Evolutionary conservation across 116 monocot genomes (phyloP).

Genomic region (Trichopus zeylanicus): DNA sequence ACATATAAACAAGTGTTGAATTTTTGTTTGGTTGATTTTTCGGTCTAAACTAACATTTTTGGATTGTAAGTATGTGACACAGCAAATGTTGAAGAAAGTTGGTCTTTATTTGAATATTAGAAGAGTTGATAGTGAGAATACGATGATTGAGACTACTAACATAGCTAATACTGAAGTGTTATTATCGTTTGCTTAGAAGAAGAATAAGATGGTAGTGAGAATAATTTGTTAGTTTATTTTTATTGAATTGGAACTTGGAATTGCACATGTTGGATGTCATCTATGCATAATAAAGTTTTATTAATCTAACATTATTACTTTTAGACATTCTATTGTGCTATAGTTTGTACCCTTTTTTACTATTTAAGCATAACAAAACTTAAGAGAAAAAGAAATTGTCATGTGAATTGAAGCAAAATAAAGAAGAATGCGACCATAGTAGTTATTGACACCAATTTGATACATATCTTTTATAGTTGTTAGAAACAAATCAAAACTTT

Average conservation of each 20-base stretch:
- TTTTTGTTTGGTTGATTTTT: constrained; percentile 60
- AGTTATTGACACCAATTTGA: too few species aligned
- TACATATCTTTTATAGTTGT: too few species aligned
- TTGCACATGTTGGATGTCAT: too few species aligned
- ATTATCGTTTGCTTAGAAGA: constrained; percentile 86
- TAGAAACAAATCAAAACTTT: too few species aligned
- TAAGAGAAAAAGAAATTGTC: constrained; percentile 49
- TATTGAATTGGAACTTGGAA: too few species aligned
- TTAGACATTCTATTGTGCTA: too few species aligned
- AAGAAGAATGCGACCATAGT: constrained; percentile 89
- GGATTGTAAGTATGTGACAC: constrained; percentile 68
- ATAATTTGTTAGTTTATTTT: constrained; percentile 59
- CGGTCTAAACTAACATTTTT: constrained; percentile 67
- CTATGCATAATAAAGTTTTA: too few species aligned
- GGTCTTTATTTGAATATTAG: constrained; percentile 85
- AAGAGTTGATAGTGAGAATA: constrained; percentile 76
- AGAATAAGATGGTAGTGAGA: constrained; percentile 92
- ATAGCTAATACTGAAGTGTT: constrained; percentile 73
- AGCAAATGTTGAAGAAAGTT: constrained; percentile 72
- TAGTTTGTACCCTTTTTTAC: too few species aligned
- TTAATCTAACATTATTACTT: too few species aligned
- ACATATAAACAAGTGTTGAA: constrained; percentile 54
- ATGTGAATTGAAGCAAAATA: constrained; percentile 67
- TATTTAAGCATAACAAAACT: constrained; percentile 85
- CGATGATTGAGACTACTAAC: constrained; percentile 44